Evolutionary conservation across 768 basidiomycete genomes (phyloP), one percentile per base, ranked within the genome.

Genomic region (Mycena belliarum): DNA sequence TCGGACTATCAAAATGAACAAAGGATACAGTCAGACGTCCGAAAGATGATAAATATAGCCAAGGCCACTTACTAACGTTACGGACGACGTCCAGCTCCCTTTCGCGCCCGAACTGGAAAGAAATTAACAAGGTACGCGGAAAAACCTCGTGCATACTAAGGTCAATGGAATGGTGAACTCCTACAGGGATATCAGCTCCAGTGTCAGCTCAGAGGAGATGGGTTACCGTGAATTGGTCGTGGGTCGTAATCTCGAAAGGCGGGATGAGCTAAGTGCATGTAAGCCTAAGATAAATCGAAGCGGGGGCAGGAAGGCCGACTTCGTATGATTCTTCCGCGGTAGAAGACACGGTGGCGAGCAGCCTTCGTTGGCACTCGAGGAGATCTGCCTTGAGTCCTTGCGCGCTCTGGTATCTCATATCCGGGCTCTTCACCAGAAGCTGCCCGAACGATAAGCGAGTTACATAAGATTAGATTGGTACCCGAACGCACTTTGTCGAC

Each of bases 131-230:
- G 35, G 42, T 47, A 25, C 57, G 44, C 29, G 49, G 33, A 16
- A 35, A 29, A 20, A 47, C 57, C 52, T 7, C 25, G n/a, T 16
- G 65, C 76, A 59, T 72, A 88, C 86, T 72, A 90, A 71, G 32
- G 81, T 78, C 37, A 83, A 79, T 3, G 88, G 88, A 64, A 89
- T 82, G 0, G 86, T 88, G 57, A 89, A 89, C 67, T 86, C 86
- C 85, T 87, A 55, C 9, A 49, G 55, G 42, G 15, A 42, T 18
- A 52, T 25, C 33, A 44, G 28, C 21, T 42, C 32, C 21, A 32
- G 32, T 44, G 41, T 37, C 23, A 29, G 48, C 16, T 14, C 29
- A 21, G 20, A 10, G 4, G n/a, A 20, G 16, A 51, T 18, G 49
- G 65, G 76, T 60, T 63, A 85, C 86, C 75, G 82, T 82, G 60